Conservation (phyloP, 176 grass and related monocot species). For the Rhipidocladum racemiflorum region DNA sequence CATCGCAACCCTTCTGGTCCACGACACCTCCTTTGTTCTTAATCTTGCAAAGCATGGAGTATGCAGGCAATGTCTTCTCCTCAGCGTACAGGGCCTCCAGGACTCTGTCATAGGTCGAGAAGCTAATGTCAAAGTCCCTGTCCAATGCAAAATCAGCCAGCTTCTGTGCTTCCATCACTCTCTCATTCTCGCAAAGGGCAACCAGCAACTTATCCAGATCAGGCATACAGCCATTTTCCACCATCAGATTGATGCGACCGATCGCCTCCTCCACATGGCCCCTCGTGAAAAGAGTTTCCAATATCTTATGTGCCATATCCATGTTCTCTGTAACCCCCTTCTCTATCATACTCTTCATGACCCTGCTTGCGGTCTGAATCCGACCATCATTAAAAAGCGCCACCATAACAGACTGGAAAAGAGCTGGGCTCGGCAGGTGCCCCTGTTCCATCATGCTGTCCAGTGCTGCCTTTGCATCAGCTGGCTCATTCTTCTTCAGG, state of each 20-base stretch:
- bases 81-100: slow-evolving; percentile 70
- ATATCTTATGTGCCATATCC: slow-evolving; percentile 63
- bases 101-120: slow-evolving; percentile 73
- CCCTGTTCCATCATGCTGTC: slow-evolving; percentile 95
- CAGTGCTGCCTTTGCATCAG: slow-evolving; percentile 74
- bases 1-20: slow-evolving; percentile 66
- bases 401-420: slow-evolving; percentile 81
- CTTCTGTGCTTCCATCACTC: slow-evolving; percentile 77
- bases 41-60: slow-evolving; percentile 93
- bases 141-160: slow-evolving; percentile 77
- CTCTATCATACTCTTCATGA: slow-evolving; percentile 95
- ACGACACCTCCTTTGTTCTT: slow-evolving; percentile 83
- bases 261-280: slow-evolving; percentile 90
- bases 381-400: slow-evolving; percentile 58
- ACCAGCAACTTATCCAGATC: slow-evolving; percentile 66
- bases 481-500: slow-evolving; percentile 67
- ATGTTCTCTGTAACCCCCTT: slow-evolving; percentile 89
- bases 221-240: slow-evolving; percentile 62
- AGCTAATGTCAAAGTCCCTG: slow-evolving; percentile 67
- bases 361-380: slow-evolving; percentile 80
- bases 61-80: slow-evolving; percentile 73
- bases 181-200: slow-evolving; percentile 64
- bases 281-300: slow-evolving; percentile 77
- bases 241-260: slow-evolving; percentile 73
- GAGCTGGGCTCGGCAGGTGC: slow-evolving; percentile 60